These are phyloP conservation scores for Phytophthora idaei DNA, from an alignment of 352 stramenopile species.

Conservation along the genomic window DNA sequence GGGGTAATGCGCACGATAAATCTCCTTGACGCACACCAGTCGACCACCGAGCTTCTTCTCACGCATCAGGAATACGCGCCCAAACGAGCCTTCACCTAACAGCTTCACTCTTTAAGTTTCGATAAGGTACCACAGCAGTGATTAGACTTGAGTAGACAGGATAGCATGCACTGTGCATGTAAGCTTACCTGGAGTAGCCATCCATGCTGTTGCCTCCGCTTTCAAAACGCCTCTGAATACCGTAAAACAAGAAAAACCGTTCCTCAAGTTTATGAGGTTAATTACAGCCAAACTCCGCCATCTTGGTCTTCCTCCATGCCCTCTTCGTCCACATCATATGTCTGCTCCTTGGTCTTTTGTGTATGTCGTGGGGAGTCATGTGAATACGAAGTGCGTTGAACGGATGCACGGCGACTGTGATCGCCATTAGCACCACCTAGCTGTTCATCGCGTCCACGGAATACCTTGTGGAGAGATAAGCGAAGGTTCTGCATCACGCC, in stretches of 20 bases:
- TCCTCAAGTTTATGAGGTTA: neutral
- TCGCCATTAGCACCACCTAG: neutral
- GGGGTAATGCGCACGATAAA: conserved; percentile 54
- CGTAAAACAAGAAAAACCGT: conserved; percentile 16
- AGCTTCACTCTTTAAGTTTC: conserved; percentile 46
- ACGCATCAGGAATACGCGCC: conserved; percentile 89
- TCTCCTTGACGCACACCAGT: conserved; percentile 90
- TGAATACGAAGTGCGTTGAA: conserved; percentile 34
- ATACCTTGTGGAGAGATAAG: conserved; percentile 44
- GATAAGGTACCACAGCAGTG: neutral
- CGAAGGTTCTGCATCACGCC: conserved; percentile 44
- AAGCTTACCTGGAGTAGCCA: conserved; percentile 47
- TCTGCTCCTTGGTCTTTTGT: conserved; percentile 22
- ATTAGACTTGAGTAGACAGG: neutral
- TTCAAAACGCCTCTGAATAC: neutral
- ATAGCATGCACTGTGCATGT: neutral
- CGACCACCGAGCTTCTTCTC: conserved; percentile 65
- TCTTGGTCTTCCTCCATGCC: conserved; percentile 42
- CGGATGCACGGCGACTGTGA: conserved; percentile 11
- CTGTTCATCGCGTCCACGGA: conserved; percentile 20
- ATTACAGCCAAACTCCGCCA: conserved; percentile 65
- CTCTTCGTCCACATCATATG: conserved; percentile 41
- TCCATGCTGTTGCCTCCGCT: conserved; percentile 37
- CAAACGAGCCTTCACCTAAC: conserved; percentile 91
- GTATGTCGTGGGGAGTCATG: conserved; percentile 37